These are phyloP conservation scores for Triangularia verruculosa DNA, from an alignment of 2,329 filamentous ascomycete species.

Conservation along the genomic window DNA sequence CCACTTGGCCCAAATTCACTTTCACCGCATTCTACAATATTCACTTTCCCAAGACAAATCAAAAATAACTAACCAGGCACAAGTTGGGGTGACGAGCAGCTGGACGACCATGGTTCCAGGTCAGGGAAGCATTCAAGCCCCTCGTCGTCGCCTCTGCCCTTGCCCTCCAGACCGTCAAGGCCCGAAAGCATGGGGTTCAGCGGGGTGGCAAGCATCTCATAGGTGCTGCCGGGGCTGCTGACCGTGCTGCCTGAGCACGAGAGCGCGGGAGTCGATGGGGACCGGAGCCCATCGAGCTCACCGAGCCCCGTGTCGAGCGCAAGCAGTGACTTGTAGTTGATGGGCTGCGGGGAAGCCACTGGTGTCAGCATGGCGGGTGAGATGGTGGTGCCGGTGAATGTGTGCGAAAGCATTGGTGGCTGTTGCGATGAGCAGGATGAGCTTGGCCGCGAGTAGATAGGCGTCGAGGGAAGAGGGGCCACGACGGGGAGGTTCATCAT, in stretches of 20 bases:
- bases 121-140: conserved; percentile 69
- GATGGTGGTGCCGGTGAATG: conserved; percentile 47
- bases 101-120: conserved; percentile 65
- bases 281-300: conserved; percentile 57
- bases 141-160: conserved; percentile 70
- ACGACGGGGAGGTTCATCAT: conserved; percentile 54
- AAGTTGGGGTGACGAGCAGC: conserved; percentile 77
- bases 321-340: conserved; percentile 73
- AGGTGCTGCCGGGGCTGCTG: conserved; percentile 73
- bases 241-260: conserved; percentile 81
- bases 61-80: conserved; percentile 72
- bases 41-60: conserved; percentile 12
- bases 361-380: conserved; percentile 67
- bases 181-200: conserved; percentile 76
- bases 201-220: conserved; percentile 76
- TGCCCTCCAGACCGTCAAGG: conserved; percentile 64
- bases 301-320: conserved; percentile 74
- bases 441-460: conserved; percentile 63
- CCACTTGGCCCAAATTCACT: conserved; percentile 1
- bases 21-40: not conserved
- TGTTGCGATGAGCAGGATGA: conserved; percentile 58
- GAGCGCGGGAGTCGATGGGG: conserved; percentile 82
- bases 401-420: conserved; percentile 42
- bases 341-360: conserved; percentile 69
- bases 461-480: conserved; percentile 59